Percentiles rank a stretch among this genome's conserved stretches.
Conservation (phyloP, 2,329 filamentous ascomycete genomes). For the Cladosporium austrohemisphaericum region DNA sequence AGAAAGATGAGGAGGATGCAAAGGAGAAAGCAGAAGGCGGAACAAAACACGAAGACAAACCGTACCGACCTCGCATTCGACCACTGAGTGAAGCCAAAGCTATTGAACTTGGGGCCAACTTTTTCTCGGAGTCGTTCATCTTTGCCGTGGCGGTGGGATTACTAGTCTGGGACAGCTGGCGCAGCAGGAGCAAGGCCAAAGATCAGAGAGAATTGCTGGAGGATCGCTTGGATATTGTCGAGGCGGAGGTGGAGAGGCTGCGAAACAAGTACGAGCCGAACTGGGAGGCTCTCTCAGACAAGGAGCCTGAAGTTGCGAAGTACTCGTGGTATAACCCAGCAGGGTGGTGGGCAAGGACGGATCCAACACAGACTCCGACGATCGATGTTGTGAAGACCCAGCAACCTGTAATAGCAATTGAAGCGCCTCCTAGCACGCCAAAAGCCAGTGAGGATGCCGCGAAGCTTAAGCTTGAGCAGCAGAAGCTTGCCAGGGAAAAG, state of each 20-base stretch:
- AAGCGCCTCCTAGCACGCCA: background rate
- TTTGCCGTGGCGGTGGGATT: conserved; percentile 61
- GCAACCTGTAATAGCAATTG: background rate
- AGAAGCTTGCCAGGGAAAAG: conserved; percentile 15
- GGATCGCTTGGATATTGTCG: conserved; percentile 56
- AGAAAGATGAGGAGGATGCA: conserved; percentile 51
- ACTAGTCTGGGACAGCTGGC: conserved; percentile 60
- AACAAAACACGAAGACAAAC: conserved; percentile 44
- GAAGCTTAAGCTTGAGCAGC: conserved; percentile 1
- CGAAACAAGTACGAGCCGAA: conserved; percentile 31
- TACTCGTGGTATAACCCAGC: conserved; percentile 30
- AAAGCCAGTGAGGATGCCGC: background rate
- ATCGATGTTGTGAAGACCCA: conserved; percentile 1
- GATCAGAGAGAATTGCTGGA: conserved; percentile 58
- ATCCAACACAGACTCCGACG: conserved; percentile 15
- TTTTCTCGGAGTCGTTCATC: conserved; percentile 64
- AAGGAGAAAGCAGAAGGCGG: conserved; percentile 29
- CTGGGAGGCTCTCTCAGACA: conserved; percentile 34
- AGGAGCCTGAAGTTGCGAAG: conserved; percentile 27
- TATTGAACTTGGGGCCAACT: conserved; percentile 66
- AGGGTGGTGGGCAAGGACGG: conserved; percentile 24
- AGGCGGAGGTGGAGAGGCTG: conserved; percentile 44
- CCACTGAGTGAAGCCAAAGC: conserved; percentile 64
- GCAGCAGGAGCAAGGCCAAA: conserved; percentile 58
- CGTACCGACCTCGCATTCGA: conserved; percentile 49